A percentile compares a stretch with the other conserved stretches of the same genome.
phyloP scores from a whole-genome alignment of 495 filamentous ascomycete species.

The Physcia stellaris region DNA sequence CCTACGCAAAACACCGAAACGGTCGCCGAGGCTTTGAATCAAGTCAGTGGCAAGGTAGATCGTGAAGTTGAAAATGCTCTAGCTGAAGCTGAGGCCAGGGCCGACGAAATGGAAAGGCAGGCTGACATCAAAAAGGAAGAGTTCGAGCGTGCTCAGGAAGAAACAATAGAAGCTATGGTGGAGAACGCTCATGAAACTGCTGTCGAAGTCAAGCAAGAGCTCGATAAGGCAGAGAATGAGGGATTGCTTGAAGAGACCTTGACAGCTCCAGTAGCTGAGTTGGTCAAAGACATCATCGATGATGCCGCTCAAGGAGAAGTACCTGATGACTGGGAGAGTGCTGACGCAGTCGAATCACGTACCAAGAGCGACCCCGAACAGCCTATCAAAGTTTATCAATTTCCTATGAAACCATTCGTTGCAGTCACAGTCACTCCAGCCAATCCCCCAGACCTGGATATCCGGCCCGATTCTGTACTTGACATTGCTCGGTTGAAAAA shows the following conservation, averaged over 20 bases:
- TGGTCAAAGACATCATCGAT: slow-evolving; percentile 43
- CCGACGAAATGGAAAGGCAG: slow-evolving; percentile 18
- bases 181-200: slow-evolving; percentile 31
- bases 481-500: slow-evolving; percentile 90
- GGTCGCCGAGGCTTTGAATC: slow-evolving; percentile 56
- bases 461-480: slow-evolving; percentile 50
- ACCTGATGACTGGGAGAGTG: slow-evolving; percentile 65
- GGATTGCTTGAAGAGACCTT: slow-evolving; percentile 36
- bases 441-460: slow-evolving; percentile 17
- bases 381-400: slow-evolving; percentile 73
- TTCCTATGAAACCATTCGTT: slow-evolving; percentile 91
- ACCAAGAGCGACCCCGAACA: slow-evolving; percentile 49
- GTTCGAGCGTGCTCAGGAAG: slow-evolving; percentile 26
- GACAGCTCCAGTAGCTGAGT: slow-evolving; percentile 35
- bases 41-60: slow-evolving; percentile 53
- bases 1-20: slow-evolving; percentile 42
- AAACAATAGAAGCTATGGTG: slow-evolving; percentile 31
- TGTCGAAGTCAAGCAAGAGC: slow-evolving; percentile 39
- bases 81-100: slow-evolving; percentile 33
- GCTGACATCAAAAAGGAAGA: slow-evolving; percentile 31
- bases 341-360: slow-evolving; percentile 53
- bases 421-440: slow-evolving; percentile 44
- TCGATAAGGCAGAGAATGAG: slow-evolving; percentile 39
- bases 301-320: slow-evolving; percentile 40
- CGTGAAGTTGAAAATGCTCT: slow-evolving; percentile 55